Conservation (phyloP, 2,329 filamentous ascomycete genomes). For the Aspergillus thermomutatus region DNA sequence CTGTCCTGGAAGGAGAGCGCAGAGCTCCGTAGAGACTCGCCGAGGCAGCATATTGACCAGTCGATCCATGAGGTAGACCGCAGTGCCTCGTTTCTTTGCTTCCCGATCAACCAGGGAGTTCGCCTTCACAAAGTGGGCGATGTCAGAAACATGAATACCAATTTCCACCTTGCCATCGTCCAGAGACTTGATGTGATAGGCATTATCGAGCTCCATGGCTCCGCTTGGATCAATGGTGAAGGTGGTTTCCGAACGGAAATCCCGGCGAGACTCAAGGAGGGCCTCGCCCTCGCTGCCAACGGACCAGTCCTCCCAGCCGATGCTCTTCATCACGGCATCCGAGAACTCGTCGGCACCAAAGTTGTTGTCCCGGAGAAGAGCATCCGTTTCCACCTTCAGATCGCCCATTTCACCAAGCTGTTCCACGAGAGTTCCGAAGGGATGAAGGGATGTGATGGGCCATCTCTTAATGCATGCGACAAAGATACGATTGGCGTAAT, state of each 20-base stretch:
- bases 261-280: slow-evolving; percentile 69
- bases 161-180: slow-evolving; percentile 86
- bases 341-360: slow-evolving; percentile 97
- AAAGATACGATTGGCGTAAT: slow-evolving; percentile 96
- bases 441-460: slow-evolving; percentile 99
- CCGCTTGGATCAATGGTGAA: slow-evolving; percentile 93
- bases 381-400: slow-evolving; percentile 95
- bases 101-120: slow-evolving; percentile 95
- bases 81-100: slow-evolving; percentile 95
- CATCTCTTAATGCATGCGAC: slow-evolving; percentile 99
- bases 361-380: slow-evolving; percentile 95
- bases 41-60: slow-evolving; percentile 82
- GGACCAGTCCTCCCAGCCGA: slow-evolving; percentile 89
- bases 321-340: slow-evolving; percentile 89
- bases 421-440: slow-evolving; percentile 95
- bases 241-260: slow-evolving; percentile 82
- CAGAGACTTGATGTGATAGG: slow-evolving; percentile 83
- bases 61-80: slow-evolving; percentile 91
- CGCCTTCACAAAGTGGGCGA: slow-evolving; percentile 93
- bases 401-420: slow-evolving; percentile 97
- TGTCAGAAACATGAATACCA: slow-evolving; percentile 90
- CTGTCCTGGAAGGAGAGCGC: slow-evolving; percentile 80
- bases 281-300: slow-evolving; percentile 78
- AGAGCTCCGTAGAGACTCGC: slow-evolving; percentile 80
- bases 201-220: slow-evolving; percentile 83